Evolutionary conservation across 805 yeast species (phyloP).

Genomic region (Yarrowia hollandica): DNA sequence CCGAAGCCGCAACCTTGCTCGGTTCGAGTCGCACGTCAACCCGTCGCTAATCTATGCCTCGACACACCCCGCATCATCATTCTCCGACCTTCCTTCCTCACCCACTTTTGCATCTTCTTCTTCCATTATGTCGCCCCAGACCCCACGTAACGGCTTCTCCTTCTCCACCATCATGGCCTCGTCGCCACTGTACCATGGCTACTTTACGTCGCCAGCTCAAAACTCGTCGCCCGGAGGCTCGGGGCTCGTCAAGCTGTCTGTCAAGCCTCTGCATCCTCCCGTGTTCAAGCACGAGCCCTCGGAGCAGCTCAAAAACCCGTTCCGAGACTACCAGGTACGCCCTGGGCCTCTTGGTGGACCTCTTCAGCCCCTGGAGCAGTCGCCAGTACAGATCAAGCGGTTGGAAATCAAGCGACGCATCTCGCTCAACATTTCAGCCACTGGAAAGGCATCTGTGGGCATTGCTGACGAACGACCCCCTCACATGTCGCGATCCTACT

Average conservation of each 20-base stretch:
- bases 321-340: not conserved
- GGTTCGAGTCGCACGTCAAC: constrained; percentile 22
- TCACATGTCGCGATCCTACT: constrained; percentile 3
- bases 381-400: constrained; percentile 23
- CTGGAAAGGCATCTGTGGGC: constrained; percentile 17
- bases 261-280: constrained; percentile 24
- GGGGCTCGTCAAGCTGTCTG: constrained; percentile 12
- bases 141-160: constrained; percentile 33
- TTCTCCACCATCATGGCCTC: constrained; percentile 34
- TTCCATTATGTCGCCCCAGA: constrained; percentile 19
- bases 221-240: not conserved
- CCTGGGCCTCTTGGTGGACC: constrained; percentile 2
- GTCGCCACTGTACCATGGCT: constrained; percentile 35
- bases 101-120: constrained; percentile 29
- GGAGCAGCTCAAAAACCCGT: constrained; percentile 8
- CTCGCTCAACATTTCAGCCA: constrained; percentile 17
- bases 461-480: constrained; percentile 14
- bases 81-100: constrained; percentile 7
- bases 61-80: not conserved
- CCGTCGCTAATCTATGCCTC: constrained; percentile 26
- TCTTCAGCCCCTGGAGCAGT: constrained; percentile 11
- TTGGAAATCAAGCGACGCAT: constrained; percentile 18
- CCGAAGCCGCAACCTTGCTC: constrained; percentile 20
- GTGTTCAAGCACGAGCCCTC: constrained; percentile 1
- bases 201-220: constrained; percentile 32